Conservation (phyloP, 192 early-diverging fungal genomes). For the Rhizoclosmatium sp. region DNA sequence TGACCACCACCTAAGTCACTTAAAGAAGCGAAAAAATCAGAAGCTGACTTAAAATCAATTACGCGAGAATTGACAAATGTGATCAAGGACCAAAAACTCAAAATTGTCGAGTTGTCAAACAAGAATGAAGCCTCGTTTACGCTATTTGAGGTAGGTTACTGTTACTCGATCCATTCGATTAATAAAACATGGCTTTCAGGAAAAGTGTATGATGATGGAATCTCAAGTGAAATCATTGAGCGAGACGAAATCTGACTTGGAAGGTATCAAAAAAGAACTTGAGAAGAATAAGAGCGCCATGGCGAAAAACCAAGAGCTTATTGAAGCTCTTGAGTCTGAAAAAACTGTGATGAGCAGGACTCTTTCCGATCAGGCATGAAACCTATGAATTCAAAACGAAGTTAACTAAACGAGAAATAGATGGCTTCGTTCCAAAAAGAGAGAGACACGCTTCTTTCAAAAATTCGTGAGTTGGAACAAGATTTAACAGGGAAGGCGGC, state of each 20-base stretch:
- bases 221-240: conserved; percentile 29
- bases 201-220: conserved; percentile 26
- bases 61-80: conserved; percentile 43
- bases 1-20: conserved; percentile 1
- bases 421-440: conserved; percentile 1
- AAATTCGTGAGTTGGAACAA: neutral
- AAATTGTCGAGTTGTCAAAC: conserved; percentile 43
- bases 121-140: conserved; percentile 37
- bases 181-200: neutral
- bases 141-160: conserved; percentile 45
- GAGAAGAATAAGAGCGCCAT: neutral
- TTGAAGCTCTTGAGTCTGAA: conserved; percentile 6
- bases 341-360: neutral
- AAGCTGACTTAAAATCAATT: conserved; percentile 39
- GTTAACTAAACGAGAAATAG: neutral
- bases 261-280: conserved; percentile 36
- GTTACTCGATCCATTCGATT: neutral
- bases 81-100: conserved; percentile 54
- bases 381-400: neutral
- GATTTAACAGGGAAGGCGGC: neutral
- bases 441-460: neutral
- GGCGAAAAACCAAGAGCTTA: neutral
- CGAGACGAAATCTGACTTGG: conserved; percentile 36
- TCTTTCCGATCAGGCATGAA: neutral
- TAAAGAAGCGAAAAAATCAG: conserved; percentile 27